Evolutionary conservation across 441 rosid genomes (phyloP).

Genomic region (Croton laevigatus): DNA sequence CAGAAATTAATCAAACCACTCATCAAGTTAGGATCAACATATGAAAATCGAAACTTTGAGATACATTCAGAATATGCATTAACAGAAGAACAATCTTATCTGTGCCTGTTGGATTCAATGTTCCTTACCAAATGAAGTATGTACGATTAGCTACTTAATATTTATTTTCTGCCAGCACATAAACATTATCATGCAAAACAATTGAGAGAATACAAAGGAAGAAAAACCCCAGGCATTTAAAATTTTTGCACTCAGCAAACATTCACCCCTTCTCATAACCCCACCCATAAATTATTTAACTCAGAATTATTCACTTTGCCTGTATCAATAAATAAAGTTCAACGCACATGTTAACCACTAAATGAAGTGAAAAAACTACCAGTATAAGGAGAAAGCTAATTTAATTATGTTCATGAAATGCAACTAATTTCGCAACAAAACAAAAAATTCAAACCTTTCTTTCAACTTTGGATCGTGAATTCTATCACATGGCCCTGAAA

Average conservation of each 20-base stretch:
- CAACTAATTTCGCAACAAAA: background rate
- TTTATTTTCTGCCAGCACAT: background rate
- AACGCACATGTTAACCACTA: background rate
- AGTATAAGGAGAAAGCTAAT: background rate
- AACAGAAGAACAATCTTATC: background rate
- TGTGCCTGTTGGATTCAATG: background rate
- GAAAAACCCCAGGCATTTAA: background rate
- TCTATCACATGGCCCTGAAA: conserved; percentile 81
- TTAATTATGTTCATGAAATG: background rate
- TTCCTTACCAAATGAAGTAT: background rate
- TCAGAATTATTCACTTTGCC: background rate
- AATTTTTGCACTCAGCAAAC: background rate
- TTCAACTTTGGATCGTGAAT: conserved; percentile 93
- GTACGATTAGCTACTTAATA: background rate
- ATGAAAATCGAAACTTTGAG: background rate
- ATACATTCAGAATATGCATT: background rate
- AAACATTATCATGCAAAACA: background rate
- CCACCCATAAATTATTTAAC: background rate
- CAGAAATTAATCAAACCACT: conserved; percentile 24
- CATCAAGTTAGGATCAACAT: conserved; percentile 13
- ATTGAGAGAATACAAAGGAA: background rate
- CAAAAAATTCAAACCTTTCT: conserved; percentile 59
- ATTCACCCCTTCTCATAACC: background rate
- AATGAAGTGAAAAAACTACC: background rate
- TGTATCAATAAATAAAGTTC: background rate